Conservation (phyloP, 768 basidiomycete genomes). For the Leucosporidium creatinivorum region DNA sequence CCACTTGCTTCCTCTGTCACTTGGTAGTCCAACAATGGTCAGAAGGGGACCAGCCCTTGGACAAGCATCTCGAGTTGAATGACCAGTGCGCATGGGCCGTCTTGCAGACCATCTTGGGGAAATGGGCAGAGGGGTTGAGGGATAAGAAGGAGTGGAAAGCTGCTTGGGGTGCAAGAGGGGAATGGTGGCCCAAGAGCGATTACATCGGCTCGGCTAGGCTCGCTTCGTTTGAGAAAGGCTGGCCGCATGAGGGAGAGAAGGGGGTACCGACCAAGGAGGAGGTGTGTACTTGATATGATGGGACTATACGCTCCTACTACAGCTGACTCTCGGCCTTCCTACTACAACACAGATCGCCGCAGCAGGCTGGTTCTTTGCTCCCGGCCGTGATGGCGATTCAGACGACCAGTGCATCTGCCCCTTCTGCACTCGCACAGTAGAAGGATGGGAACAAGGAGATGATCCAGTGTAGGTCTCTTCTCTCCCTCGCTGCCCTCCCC, state of each 20-base stretch:
- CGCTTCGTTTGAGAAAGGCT: constrained; percentile 16
- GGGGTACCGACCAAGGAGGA: constrained; percentile 15
- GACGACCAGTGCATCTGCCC: constrained; percentile 11
- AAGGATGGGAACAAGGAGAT: constrained; percentile 21
- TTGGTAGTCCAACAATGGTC: constrained; percentile 17
- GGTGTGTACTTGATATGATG: neutral
- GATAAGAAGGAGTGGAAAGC: neutral
- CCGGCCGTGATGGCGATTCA: neutral
- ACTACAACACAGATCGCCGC: constrained; percentile 13
- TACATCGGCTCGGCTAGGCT: constrained; percentile 11
- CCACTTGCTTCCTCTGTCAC: constrained; percentile 24
- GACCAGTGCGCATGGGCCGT: constrained; percentile 8
- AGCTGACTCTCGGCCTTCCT: neutral
- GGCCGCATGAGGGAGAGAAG: constrained; percentile 20
- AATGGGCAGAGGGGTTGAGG: neutral
- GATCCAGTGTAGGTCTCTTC: constrained; percentile 19
- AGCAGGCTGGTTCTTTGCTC: constrained; percentile 20
- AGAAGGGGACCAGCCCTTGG: constrained; percentile 22
- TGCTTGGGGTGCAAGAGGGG: constrained; percentile 8
- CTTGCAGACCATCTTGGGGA: neutral
- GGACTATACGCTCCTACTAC: neutral
- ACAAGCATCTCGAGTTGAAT: constrained; percentile 7
- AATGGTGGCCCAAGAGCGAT: constrained; percentile 14
- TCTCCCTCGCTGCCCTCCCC: neutral
- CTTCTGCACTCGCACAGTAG: constrained; percentile 15